Percentiles rank a stretch among this genome's conserved stretches.
Evolutionary conservation across 176 grass and related monocot genomes (phyloP).

Genomic region (Poa pratensis): DNA sequence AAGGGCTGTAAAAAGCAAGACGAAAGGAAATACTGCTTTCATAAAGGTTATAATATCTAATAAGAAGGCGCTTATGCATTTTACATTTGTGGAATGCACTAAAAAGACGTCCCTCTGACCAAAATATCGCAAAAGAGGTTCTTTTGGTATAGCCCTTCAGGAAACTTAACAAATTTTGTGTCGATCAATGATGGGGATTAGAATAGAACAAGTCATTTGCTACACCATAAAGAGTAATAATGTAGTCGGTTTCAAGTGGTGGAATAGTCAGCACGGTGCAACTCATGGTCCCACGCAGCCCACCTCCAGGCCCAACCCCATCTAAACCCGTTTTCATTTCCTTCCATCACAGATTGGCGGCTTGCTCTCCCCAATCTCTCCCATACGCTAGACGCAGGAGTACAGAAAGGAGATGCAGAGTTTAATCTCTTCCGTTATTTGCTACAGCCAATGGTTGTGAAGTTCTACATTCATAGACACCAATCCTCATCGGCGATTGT

Average conservation of each 20-base stretch:
- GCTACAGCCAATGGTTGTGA: constrained; percentile 5
- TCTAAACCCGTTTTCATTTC: background rate
- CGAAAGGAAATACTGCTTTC: constrained; percentile 16
- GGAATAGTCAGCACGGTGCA: constrained; percentile 18
- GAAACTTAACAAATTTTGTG: background rate
- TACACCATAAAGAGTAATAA: background rate
- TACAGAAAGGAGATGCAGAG: background rate
- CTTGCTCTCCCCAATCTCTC: background rate
- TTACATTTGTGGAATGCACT: constrained; percentile 22
- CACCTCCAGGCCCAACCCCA: background rate
- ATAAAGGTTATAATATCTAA: constrained; percentile 20
- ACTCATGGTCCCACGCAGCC: background rate
- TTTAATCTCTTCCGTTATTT: background rate
- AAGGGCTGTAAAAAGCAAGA: background rate
- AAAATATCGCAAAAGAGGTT: background rate
- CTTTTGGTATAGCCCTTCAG: background rate
- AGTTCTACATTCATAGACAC: constrained; percentile 7
- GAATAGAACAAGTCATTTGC: background rate
- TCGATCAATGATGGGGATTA: background rate
- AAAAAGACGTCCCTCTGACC: background rate
- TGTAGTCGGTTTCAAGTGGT: background rate
- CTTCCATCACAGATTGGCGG: background rate
- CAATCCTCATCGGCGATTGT: background rate
- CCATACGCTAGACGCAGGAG: background rate
- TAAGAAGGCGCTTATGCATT: background rate